Percentiles rank a stretch among this genome's conserved stretches.
Evolutionary conservation across 805 yeast species (phyloP).

Genomic region (Spathaspora gorwiae): DNA sequence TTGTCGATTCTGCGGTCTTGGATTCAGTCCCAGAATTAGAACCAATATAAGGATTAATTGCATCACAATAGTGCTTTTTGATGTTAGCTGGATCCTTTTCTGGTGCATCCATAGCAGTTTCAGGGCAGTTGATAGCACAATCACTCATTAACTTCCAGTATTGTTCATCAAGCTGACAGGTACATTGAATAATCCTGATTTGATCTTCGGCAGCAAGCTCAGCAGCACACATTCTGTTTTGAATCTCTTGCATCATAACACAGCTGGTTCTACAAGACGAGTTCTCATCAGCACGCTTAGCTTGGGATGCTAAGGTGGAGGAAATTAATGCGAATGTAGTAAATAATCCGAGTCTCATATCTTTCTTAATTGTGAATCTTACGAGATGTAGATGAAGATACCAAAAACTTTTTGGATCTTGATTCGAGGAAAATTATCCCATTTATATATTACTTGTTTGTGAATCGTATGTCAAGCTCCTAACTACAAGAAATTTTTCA

Average conservation of each 20-base stretch:
- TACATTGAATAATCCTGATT: not conserved
- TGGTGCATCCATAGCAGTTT: not conserved
- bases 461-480: too few species aligned
- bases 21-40: not conserved
- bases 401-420: too few species aligned
- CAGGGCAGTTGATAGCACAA: not conserved
- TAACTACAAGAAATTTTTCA: too few species aligned
- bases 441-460: too few species aligned
- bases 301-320: not conserved
- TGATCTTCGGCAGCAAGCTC: not conserved
- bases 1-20: not conserved
- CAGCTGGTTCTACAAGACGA: not conserved
- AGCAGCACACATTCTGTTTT: not conserved
- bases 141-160: not conserved
- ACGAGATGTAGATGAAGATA: too few species aligned
- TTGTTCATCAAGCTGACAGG: not conserved
- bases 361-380: too few species aligned
- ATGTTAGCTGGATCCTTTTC: not conserved
- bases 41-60: not conserved
- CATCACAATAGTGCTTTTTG: not conserved
- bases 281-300: not conserved
- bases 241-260: not conserved
- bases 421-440: too few species aligned
- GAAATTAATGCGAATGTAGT: not conserved
- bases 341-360: not conserved